Base-by-base conservation (phyloP, 805 yeast species). In the Cyberlindnera amylophila region DNA sequence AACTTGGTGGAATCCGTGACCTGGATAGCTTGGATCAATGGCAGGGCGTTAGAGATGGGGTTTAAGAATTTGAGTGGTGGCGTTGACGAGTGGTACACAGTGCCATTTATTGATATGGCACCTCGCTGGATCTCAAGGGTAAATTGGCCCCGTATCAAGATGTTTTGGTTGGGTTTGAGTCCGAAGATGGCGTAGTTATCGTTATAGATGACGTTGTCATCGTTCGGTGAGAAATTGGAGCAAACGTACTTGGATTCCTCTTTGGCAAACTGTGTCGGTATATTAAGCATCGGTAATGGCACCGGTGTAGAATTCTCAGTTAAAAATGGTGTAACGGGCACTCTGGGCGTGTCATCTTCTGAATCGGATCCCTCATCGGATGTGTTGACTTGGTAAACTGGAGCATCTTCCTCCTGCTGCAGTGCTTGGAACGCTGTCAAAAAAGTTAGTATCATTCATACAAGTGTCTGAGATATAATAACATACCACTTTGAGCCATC, bases 101-200 rank as follows among this genome's bases (percentile, higher is more conserved):
- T 41, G 50, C 71, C 65, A 47, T 79, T 78, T 1, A 78, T 45
- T 4, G 59, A 47, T 0, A 75, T 54, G 0, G 74, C 70, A 14
- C 85, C 85, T 39, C 72, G 55, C 45, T 68, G 70, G 0, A 79
- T 60, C 4, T 55, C 54, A 18, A 79, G 38, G 4, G 35, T 51
- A 48, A 66, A 77, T 45, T 71, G 77, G 1, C 85, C 84, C 41
- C 64, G 61, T 1, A 79, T 41, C 31, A 75, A 50, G 3, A 79
- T 44, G 38, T 54, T 64, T 43, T 78, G 77, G 21, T 61, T 58
- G 2, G 57, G 48, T 40, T 66, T 69, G 27, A 79, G 62, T 0
- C 77, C 81, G 32, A 77, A 36, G 4, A 62, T 55, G 1, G 67
- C 62, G 36, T 62, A 55, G 6, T 60, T 53, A 4, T 59, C 58